Percentiles rank a stretch among this genome's conserved stretches.
Conservation (phyloP, 2,329 filamentous ascomycete genomes). For the Fusarium odoratissimum region DNA sequence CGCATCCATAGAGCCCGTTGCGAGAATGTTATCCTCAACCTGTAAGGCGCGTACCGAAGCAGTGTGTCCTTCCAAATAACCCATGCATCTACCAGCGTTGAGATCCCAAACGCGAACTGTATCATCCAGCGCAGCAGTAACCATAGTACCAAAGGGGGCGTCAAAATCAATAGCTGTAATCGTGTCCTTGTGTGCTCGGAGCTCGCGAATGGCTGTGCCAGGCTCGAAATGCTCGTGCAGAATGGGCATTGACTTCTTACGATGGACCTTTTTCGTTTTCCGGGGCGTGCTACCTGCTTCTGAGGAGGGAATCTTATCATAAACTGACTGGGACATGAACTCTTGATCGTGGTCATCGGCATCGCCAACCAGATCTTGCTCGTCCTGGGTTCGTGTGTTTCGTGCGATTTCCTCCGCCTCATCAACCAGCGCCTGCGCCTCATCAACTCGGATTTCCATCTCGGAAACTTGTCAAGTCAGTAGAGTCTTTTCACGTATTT, state of each 20-base stretch:
- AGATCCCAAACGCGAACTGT: conserved; percentile 97
- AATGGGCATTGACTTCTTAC: conserved; percentile 90
- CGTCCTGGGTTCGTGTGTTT: conserved; percentile 63
- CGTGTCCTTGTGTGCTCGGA: conserved; percentile 87
- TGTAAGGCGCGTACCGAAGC: conserved; percentile 93
- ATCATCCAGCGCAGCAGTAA: conserved; percentile 92
- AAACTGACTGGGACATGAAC: conserved; percentile 99
- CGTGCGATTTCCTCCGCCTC: conserved; percentile 68
- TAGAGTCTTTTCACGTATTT: not conserved
- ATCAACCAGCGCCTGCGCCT: conserved; percentile 68
- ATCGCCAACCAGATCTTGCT: conserved; percentile 64
- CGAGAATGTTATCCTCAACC: conserved; percentile 94
- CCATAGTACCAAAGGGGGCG: conserved; percentile 94
- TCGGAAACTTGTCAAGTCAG: conserved; percentile 67
- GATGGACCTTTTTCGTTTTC: conserved; percentile 65
- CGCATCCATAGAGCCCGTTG: conserved; percentile 93
- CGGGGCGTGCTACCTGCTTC: conserved; percentile 58
- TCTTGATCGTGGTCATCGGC: conserved; percentile 61
- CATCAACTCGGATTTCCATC: conserved; percentile 70
- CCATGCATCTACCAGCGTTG: conserved; percentile 91
- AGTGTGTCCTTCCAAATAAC: conserved; percentile 90
- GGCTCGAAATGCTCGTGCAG: conserved; percentile 95
- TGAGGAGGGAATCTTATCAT: conserved; percentile 83
- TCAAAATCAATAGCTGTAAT: conserved; percentile 96
- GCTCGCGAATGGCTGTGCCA: conserved; percentile 86